Base-by-base conservation (phyloP, 2,329 filamentous ascomycete genomes). In the Xylaria sp. region DNA sequence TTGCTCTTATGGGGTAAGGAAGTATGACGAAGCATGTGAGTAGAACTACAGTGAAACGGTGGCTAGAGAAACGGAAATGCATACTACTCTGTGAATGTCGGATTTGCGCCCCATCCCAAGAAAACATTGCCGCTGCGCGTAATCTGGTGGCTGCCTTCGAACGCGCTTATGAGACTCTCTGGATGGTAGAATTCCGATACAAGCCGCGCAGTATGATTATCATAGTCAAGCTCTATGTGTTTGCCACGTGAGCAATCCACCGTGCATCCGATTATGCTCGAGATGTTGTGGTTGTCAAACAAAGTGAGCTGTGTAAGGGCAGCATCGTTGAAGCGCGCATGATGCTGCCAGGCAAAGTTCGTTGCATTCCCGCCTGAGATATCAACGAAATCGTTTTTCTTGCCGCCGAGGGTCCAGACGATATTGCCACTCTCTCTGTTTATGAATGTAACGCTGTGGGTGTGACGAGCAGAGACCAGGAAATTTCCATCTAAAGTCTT, bases 231-330 rank as follows among this genome's bases (percentile, higher is more conserved):
- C 62, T 71, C 71, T 33, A 74, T 18, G 23, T 65, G 63, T 10
- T 46, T 67, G 2, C 69, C 72, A 3, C 71, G 69, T 10, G 72
- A 62, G 60, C 67, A 73, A 9, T 65, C 67, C 10, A 71, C 64
- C 66, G 82, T 85, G 63, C 85, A 86, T 56, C 84, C 82, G 0
- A 80, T 79, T 33, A 84, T 82, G 2, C 87, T 83, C 9, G 89
- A 80, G n/a, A 85, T 86, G 52, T 83, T 80, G 55, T 80, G 79
- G 72, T 82, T 81, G 57, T 80, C 80, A 63, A 74, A 73, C 46
- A 74, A 43, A 20, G 69, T 73, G 13, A 74, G 61, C 28, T 69
- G 69, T 3, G 61, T 70, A 5, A 20, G 33, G 4, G 20, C 36
- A 15, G 55, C 33, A 33, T 68, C 31, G 7, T 5, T 25, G 56